Conservation (phyloP, 2,329 filamentous ascomycete genomes). For the Diplodia sapinea region DNA sequence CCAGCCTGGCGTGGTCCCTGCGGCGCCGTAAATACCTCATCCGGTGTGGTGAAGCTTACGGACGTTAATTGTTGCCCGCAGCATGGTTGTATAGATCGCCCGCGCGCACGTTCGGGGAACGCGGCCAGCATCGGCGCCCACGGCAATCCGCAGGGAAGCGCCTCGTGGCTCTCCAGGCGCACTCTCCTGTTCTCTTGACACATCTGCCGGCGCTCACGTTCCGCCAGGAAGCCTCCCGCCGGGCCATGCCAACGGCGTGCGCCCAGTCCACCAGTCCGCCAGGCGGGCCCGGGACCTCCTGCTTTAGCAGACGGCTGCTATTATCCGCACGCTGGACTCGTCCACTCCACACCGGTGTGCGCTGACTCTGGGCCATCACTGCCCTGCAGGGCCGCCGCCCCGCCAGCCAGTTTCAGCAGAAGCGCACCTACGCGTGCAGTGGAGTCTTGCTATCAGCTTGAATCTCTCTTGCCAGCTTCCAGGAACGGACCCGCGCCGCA, state of each 20-base stretch:
- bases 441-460: constrained; percentile 22
- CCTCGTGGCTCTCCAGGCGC: constrained; percentile 7
- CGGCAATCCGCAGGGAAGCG: constrained; percentile 19
- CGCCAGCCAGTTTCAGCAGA: constrained; percentile 22
- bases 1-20: constrained; percentile 19
- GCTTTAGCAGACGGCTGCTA: constrained; percentile 22
- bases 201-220: constrained; percentile 8
- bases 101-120: constrained; percentile 28
- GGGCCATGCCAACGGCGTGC: background rate
- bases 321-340: background rate
- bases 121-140: constrained; percentile 17
- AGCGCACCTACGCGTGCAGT: constrained; percentile 12
- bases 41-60: constrained; percentile 26
- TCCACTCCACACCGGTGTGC: constrained; percentile 24
- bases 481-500: constrained; percentile 15
- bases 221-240: background rate
- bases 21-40: constrained; percentile 21
- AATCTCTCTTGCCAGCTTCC: constrained; percentile 19
- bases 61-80: constrained; percentile 21
- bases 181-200: constrained; percentile 28
- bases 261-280: constrained; percentile 12
- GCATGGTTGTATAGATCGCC: constrained; percentile 26
- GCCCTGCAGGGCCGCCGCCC: constrained; percentile 18
- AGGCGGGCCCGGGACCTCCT: constrained; percentile 14
- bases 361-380: constrained; percentile 26